Base-by-base conservation (phyloP, 2,329 filamentous ascomycete species). In the Aspergillus tamarii region DNA sequence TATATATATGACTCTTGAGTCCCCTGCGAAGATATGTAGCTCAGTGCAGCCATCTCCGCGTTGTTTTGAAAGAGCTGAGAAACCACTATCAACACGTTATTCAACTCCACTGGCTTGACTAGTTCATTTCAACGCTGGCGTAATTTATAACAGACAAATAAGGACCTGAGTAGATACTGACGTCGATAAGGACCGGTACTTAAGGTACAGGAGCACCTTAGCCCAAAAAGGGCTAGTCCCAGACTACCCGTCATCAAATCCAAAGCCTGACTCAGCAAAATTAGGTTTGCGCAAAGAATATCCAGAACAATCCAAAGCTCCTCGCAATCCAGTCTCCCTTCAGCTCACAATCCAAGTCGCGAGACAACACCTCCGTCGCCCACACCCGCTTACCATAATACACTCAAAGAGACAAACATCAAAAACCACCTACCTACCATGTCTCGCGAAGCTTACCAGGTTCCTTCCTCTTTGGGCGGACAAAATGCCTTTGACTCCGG, bases 401-500 rank as follows among this genome's bases (percentile, higher is more conserved):
- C 7, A 21, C 28, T 12, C 21, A 6, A 52, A 34, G 19, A 52
- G 9, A n/a, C 48, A 10, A 8, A 19, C 11, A 19, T 48, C 41
- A 10, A 34, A 46, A 16, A 7, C 26, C 14, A 57, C 21, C 32
- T 46, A 21, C 32, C 34, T 36, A 67, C 46, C 55, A 69, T 91
- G 87, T 89, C 88, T 63, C 90, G 91, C 81, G 91, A 94, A 85
- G 85, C 88, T 67, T 94, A 94, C 82, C 88, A 91, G 74, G 87
- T 92, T 65, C 91, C 91, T 59, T 85, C 87, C 62, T 52, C 61
- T n/a, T 81, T 83, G 70, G 77, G 80, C 61, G 73, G 73, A 57
- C 75, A 77, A 66, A 78, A 74, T 63, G 70, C 72, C 67, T 77
- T 77, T 72, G 81, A 76, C 63, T 77, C 80, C 61, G 79, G 81